phyloP scores from a whole-genome alignment of 73 alveolate genomes.

The Tetrahymena thermophila region DNA sequence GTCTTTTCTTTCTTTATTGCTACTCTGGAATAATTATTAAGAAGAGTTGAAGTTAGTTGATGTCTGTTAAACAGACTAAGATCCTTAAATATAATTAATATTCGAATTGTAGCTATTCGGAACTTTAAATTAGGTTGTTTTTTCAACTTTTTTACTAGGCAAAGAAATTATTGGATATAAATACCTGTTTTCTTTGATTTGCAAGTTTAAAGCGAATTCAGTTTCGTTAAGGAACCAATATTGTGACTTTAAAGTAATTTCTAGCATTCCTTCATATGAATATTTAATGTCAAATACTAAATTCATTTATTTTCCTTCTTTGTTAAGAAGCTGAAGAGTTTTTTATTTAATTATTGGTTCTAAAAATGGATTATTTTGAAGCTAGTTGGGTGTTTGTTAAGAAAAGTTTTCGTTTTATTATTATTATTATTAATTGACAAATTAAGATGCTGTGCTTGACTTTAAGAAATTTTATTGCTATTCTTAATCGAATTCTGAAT shows the following conservation, averaged over 20 bases:
- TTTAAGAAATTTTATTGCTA: neutral
- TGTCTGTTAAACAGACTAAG: neutral
- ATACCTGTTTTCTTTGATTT: neutral
- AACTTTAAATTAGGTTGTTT: neutral
- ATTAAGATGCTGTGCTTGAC: neutral
- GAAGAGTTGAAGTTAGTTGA: neutral
- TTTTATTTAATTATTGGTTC: neutral
- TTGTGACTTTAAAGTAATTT: neutral
- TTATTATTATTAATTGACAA: neutral
- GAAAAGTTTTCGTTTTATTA: neutral
- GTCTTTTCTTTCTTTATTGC: neutral
- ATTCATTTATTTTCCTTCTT: neutral
- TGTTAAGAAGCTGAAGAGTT: neutral
- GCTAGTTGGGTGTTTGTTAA: neutral
- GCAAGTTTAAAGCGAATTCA: neutral
- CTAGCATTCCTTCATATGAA: neutral
- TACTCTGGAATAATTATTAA: neutral
- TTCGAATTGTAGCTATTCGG: neutral
- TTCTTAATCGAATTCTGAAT: neutral
- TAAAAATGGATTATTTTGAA: neutral
- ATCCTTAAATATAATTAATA: neutral
- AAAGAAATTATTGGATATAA: neutral
- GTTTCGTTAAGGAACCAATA: neutral
- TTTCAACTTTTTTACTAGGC: neutral
- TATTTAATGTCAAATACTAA: neutral